phyloP scores from a whole-genome alignment of 2,329 filamentous ascomycete species.

The Cladobotryum mycophilum region DNA sequence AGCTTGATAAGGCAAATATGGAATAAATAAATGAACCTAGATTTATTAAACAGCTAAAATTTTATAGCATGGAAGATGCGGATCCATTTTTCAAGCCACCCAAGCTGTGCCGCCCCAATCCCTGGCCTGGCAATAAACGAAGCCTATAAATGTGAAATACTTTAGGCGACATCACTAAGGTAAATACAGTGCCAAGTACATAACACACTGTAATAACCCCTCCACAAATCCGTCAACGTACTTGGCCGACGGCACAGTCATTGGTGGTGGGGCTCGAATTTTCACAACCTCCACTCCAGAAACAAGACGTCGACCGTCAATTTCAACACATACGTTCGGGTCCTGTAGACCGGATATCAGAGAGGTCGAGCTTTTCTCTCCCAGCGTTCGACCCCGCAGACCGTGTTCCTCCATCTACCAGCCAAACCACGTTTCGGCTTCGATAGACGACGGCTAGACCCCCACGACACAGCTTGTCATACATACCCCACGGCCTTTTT shows the following conservation, averaged over 20 bases:
- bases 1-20: no score
- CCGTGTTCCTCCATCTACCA: no score
- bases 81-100: no score
- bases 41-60: no score
- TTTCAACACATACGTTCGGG: constrained; percentile 11
- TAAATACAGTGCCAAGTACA: background rate
- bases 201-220: constrained; percentile 17
- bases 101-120: no score
- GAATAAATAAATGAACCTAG: no score
- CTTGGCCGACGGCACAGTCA: constrained; percentile 22
- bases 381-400: no score
- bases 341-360: background rate
- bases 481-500: background rate
- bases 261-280: constrained; percentile 36
- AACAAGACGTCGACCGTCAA: constrained; percentile 11
- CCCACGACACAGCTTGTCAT: constrained; percentile 2
- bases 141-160: no score
- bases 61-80: no score
- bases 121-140: no score
- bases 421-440: no score
- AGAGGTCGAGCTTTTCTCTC: background rate
- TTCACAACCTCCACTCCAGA: constrained; percentile 29
- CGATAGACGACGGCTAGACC: background rate
- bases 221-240: constrained; percentile 16
- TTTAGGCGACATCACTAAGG: background rate